A percentile compares a stretch with the other conserved stretches of the same genome.
phyloP scores from a whole-genome alignment of 371 early-diverging fungal species.

The Mucor mucedo region DNA sequence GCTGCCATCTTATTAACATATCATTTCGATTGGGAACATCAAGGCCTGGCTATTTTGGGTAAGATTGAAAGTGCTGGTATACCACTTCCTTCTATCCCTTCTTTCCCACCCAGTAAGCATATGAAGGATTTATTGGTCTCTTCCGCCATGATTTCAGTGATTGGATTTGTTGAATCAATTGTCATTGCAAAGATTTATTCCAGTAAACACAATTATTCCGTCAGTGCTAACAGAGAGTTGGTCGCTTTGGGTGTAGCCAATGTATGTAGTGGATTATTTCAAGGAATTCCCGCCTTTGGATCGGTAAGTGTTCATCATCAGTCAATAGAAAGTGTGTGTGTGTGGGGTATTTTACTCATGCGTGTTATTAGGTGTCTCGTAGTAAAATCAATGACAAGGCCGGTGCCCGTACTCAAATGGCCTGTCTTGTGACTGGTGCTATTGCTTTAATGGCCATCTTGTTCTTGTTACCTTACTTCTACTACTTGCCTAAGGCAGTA shows the following conservation, averaged over 20 bases:
- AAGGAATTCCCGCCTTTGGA: slow-evolving; percentile 90
- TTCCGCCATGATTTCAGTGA: slow-evolving; percentile 84
- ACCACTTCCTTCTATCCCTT: slow-evolving; percentile 66
- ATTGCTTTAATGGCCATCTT: slow-evolving; percentile 80
- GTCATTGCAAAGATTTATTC: slow-evolving; percentile 93
- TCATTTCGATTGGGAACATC: slow-evolving; percentile 66
- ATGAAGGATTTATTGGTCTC: slow-evolving; percentile 63
- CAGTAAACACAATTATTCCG: slow-evolving; percentile 83
- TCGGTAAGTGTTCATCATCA: slow-evolving; percentile 51
- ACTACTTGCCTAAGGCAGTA: slow-evolving; percentile 87
- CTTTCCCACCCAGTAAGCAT: slow-evolving; percentile 59
- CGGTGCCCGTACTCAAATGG: slow-evolving; percentile 87
- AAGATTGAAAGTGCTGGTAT: slow-evolving; percentile 66
- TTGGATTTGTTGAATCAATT: slow-evolving; percentile 95
- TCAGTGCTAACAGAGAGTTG: slow-evolving; percentile 92
- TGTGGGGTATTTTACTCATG: neutral
- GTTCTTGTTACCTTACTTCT: slow-evolving; percentile 79
- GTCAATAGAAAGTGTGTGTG: neutral
- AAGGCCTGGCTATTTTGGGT: slow-evolving; percentile 79
- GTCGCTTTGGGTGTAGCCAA: slow-evolving; percentile 92
- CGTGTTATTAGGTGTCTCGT: slow-evolving; percentile 67
- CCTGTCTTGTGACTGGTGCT: slow-evolving; percentile 76
- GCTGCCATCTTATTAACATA: slow-evolving; percentile 68
- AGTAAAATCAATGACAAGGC: slow-evolving; percentile 90
- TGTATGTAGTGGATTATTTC: slow-evolving; percentile 80